Conservation (phyloP, 345 rosid species). For the Citrus glauca region DNA sequence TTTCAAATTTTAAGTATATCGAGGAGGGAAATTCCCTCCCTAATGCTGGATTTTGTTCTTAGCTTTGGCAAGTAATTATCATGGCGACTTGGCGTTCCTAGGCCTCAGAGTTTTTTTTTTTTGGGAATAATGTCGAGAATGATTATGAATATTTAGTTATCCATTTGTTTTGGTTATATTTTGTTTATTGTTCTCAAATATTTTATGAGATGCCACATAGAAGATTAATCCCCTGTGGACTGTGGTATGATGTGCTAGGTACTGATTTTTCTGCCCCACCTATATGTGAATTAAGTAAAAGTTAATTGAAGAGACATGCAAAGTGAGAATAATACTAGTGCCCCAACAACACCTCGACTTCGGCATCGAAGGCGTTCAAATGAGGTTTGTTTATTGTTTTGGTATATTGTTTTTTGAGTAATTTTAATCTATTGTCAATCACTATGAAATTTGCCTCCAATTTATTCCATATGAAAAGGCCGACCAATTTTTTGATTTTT, state of each 20-base stretch:
- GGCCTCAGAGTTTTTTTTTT: neutral
- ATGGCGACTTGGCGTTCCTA: neutral
- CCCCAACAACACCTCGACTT: conserved; percentile 50
- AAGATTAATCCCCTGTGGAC: neutral
- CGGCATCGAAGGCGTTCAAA: conserved; percentile 68
- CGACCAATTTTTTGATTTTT: neutral
- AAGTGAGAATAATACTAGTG: conserved; percentile 40
- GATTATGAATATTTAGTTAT: neutral
- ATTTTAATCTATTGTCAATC: neutral
- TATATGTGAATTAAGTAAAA: conserved; percentile 10
- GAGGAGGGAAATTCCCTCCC: neutral
- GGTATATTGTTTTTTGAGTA: neutral
- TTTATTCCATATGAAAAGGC: neutral
- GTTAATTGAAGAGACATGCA: conserved; percentile 44
- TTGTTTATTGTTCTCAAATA: neutral
- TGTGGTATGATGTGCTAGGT: conserved; percentile 10
- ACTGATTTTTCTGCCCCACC: neutral
- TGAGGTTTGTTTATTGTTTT: conserved; percentile 49
- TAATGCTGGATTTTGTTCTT: neutral
- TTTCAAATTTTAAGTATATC: neutral
- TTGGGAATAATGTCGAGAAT: neutral
- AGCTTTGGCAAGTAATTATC: neutral
- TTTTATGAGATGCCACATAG: neutral
- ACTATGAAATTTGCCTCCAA: neutral
- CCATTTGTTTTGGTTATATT: neutral